Evolutionary conservation across 768 basidiomycete species (phyloP), one percentile per base, ranked within the genome.

Genomic region (Amanita pseudoporphyria): DNA sequence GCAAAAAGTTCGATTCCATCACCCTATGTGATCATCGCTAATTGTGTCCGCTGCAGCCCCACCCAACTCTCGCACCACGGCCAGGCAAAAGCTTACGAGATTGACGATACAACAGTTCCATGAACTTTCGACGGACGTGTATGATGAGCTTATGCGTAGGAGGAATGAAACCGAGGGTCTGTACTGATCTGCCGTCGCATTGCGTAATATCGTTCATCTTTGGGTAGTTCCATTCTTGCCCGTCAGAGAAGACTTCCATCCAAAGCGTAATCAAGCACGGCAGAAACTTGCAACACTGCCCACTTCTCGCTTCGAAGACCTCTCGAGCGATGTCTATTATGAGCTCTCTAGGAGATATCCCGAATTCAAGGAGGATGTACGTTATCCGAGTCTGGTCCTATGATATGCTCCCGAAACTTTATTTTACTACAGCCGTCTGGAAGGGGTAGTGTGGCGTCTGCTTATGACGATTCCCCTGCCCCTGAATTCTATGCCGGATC

Each of bases 101-200:
- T 76, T 99, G 53, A 96, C 95, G 3, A 82, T 85, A 53, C 89
- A 95, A 58, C 96, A 99, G 65, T 97, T 98, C 58, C 91, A 96
- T 58, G 96, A 99, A 64, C 73, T 99, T 3, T 94, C 92, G 6
- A 98, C 95, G 6, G 96, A 99, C 64, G 95, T 98, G 2, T 98
- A 92, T 62, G 96, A 98, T 64, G 96, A 99, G 62, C 75, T 97
- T 47, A 70, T 95, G 39, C 80, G 96, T 30, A 71, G 95, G 53
- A 81, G 84, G 68, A 79, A 73, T 47, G 76, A 84, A 53, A 83
- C 81, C 51, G 81, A 88, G 70, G 80, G 89, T 79, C 30, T 30
- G 7, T 19, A 52, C 49, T 46, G 51, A 48, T 33, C 3, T 53
- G 52, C 53, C 49, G 47, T 36, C 53, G 60, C 54, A 57, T 48